A percentile compares a stretch with the other conserved stretches of the same genome.
Evolutionary conservation across 2,329 filamentous ascomycete species (phyloP).

Genomic region (Didymella lethalis): DNA sequence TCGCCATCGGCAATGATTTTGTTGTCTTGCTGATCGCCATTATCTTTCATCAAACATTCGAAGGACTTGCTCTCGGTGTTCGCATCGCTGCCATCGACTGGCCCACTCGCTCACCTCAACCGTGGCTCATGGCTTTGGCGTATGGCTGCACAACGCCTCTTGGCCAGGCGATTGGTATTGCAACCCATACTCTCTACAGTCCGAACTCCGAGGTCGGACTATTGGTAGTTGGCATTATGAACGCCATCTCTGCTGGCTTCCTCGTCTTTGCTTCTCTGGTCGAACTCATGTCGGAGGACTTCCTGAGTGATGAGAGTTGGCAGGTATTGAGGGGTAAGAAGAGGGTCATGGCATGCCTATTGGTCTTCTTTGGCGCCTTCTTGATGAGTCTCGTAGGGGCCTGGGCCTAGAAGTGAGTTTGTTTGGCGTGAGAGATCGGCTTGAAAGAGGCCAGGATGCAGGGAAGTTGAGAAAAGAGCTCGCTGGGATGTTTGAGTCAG

Average conservation of each 20-base stretch:
- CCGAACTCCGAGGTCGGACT: slow-evolving; percentile 78
- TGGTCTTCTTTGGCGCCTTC: slow-evolving; percentile 69
- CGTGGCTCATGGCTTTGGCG: slow-evolving; percentile 78
- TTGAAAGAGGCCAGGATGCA: background rate
- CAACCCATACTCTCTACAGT: slow-evolving; percentile 81
- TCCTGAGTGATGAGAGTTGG: slow-evolving; percentile 78
- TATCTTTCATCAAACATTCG: slow-evolving; percentile 78
- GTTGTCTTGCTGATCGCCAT: slow-evolving; percentile 66
- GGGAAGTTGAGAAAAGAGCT: background rate
- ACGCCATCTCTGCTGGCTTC: slow-evolving; percentile 81
- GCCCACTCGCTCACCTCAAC: slow-evolving; percentile 43
- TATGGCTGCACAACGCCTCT: slow-evolving; percentile 75
- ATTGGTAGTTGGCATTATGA: slow-evolving; percentile 86
- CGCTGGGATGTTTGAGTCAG: background rate
- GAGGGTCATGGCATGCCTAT: slow-evolving; percentile 68
- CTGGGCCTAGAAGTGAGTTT: slow-evolving; percentile 63
- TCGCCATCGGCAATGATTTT: slow-evolving; percentile 63
- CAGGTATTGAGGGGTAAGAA: slow-evolving; percentile 67
- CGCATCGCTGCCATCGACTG: slow-evolving; percentile 80
- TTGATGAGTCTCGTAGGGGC: slow-evolving; percentile 77
- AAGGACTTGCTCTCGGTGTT: slow-evolving; percentile 84
- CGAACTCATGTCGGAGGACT: slow-evolving; percentile 85
- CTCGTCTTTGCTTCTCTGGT: slow-evolving; percentile 84
- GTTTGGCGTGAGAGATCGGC: background rate
- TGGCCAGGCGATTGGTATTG: slow-evolving; percentile 81